Percentiles rank a stretch among this genome's conserved stretches.
Conservation (phyloP, 2,329 filamentous ascomycete species). For the Lasiodiplodia sp. region DNA sequence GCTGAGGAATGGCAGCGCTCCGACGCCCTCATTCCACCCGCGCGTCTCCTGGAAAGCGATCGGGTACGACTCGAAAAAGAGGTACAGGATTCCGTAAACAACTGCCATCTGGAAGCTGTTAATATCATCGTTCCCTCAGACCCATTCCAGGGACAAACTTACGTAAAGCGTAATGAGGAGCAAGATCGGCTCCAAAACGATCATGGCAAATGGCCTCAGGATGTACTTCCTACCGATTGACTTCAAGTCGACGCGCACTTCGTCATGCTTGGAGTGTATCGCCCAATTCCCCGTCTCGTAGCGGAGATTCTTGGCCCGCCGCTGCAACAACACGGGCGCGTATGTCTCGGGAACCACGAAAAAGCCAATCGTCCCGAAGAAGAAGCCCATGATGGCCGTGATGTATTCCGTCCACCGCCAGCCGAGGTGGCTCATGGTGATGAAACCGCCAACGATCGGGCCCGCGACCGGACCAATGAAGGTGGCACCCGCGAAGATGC, state of each 20-base stretch:
- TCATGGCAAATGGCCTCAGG: slow-evolving; percentile 54
- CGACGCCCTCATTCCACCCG: slow-evolving; percentile 50
- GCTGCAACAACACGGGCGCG: slow-evolving; percentile 56
- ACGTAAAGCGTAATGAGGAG: slow-evolving; percentile 54
- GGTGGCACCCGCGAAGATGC: slow-evolving; percentile 52
- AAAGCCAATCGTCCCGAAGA: slow-evolving; percentile 53
- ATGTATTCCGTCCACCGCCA: slow-evolving; percentile 67
- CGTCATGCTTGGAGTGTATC: slow-evolving; percentile 54
- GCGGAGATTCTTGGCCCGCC: slow-evolving; percentile 57
- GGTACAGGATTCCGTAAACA: slow-evolving; percentile 54
- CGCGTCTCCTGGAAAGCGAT: slow-evolving; percentile 53
- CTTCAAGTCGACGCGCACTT: slow-evolving; percentile 47
- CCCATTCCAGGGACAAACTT: background rate
- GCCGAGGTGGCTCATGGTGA: slow-evolving; percentile 57
- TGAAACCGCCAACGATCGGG: slow-evolving; percentile 59
- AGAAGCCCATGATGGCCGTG: slow-evolving; percentile 56
- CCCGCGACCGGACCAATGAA: slow-evolving; percentile 57
- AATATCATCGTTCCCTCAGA: background rate
- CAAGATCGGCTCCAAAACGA: slow-evolving; percentile 58
- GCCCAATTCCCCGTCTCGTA: slow-evolving; percentile 57
- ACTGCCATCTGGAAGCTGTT: slow-evolving; percentile 28
- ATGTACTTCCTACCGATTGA: slow-evolving; percentile 55
- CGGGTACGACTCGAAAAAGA: slow-evolving; percentile 59
- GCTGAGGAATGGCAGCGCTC: slow-evolving; percentile 53
- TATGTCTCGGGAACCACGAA: slow-evolving; percentile 62